Percentiles rank a stretch among this genome's conserved stretches.
Conservation (phyloP, 2,329 filamentous ascomycete genomes). For the Talaromyces albobiverticillius region DNA sequence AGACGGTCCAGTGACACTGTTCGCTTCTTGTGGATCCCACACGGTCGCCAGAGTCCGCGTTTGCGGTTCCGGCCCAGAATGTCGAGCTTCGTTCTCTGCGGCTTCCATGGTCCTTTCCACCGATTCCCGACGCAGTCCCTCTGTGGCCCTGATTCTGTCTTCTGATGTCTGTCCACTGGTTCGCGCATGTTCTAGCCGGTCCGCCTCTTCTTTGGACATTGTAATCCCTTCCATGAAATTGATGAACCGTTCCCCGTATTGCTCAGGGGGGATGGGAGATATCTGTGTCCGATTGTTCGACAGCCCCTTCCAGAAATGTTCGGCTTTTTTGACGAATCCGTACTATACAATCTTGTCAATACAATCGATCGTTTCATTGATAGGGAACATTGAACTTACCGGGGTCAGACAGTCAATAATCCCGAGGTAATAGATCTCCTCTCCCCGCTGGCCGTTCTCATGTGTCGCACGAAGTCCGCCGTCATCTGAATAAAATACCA, state of each 20-base stretch:
- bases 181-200: constrained; percentile 43
- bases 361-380: constrained; percentile 4
- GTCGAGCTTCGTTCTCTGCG: constrained; percentile 62
- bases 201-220: constrained; percentile 81
- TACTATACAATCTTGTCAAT: constrained; percentile 57
- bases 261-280: constrained; percentile 82
- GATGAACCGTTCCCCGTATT: constrained; percentile 91
- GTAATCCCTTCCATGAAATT: constrained; percentile 89
- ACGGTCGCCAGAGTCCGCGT: constrained; percentile 60
- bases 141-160: constrained; percentile 25
- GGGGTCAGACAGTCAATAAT: constrained; percentile 98
- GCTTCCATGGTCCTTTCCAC: constrained; percentile 56
- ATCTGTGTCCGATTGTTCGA: constrained; percentile 81
- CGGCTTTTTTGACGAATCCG: constrained; percentile 87
- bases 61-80: constrained; percentile 60
- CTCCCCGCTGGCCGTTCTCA: constrained; percentile 77
- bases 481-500: constrained; percentile 90
- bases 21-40: constrained; percentile 57
- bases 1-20: constrained; percentile 50
- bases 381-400: constrained; percentile 56
- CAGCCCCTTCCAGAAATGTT: constrained; percentile 96
- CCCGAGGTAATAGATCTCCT: constrained; percentile 96
- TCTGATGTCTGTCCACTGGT: constrained; percentile 26
- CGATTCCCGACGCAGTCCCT: constrained; percentile 30
- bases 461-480: constrained; percentile 91